phyloP scores from a whole-genome alignment of 169 alveolate genomes.

The Eimeria brunetti region DNA sequence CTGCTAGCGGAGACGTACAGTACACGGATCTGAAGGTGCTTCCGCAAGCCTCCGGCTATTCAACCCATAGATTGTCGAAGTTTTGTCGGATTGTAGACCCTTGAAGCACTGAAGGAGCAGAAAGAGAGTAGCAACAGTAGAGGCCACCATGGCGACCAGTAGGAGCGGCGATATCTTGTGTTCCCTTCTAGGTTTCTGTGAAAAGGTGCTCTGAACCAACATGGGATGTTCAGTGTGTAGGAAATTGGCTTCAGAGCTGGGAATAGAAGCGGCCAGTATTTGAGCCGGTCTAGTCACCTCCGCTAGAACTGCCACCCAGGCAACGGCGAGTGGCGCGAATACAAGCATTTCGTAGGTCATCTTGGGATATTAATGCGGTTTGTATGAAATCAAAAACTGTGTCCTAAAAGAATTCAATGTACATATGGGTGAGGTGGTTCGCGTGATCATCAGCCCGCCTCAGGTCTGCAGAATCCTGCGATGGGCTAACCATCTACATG shows the following conservation, averaged over 20 bases:
- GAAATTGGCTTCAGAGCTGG: not conserved
- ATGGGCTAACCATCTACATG: no score
- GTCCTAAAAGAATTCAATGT: no score
- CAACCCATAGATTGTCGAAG: not conserved
- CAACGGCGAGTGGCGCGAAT: not conserved
- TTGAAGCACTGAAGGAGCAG: not conserved
- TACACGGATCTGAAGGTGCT: not conserved
- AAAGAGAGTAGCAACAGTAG: not conserved
- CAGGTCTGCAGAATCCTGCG: no score
- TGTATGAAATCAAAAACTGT: no score
- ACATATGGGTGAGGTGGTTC: no score
- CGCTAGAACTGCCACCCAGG: not conserved
- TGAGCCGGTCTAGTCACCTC: not conserved
- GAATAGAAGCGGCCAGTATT: not conserved
- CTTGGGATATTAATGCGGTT: not conserved
- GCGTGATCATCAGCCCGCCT: no score
- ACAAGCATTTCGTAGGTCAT: not conserved
- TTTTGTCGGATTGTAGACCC: not conserved
- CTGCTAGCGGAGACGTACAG: not conserved
- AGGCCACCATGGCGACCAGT: not conserved
- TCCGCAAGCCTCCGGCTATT: not conserved
- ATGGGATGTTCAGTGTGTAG: not conserved
- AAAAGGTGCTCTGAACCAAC: not conserved
- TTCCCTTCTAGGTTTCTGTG: not conserved
- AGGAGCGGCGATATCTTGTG: not conserved